Percentiles rank a stretch among this genome's conserved stretches.
Evolutionary conservation across 169 alveolate species (phyloP).

Genomic region (Eimeria necatrix): DNA sequence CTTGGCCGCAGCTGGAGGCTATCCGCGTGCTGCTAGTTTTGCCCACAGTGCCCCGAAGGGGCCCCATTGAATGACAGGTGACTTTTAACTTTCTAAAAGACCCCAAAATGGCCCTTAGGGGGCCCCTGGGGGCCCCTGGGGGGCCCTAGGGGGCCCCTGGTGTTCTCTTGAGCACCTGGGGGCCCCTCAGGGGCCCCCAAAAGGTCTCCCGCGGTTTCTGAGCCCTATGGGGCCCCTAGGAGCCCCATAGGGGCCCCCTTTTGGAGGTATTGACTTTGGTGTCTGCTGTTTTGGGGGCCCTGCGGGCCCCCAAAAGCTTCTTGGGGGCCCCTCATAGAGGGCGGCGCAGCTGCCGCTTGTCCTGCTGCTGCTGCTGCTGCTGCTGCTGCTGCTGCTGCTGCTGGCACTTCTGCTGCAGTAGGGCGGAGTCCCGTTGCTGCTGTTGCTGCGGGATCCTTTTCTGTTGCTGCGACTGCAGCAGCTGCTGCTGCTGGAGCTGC

Average conservation of each 20-base stretch:
- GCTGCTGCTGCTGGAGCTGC: neutral
- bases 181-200: slow-evolving; percentile 21
- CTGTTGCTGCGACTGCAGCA: neutral
- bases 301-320: neutral
- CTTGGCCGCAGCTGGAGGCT: slow-evolving; percentile 12
- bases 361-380: neutral
- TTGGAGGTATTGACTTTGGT: too few species aligned
- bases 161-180: too few species aligned
- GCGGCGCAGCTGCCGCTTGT: too few species aligned
- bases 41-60: slow-evolving; percentile 28
- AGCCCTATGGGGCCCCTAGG: neutral
- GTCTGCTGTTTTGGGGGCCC: neutral
- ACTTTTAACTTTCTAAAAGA: too few species aligned
- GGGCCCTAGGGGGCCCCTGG: neutral
- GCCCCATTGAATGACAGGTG: neutral
- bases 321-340: neutral
- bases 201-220: neutral
- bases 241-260: neutral
- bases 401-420: too few species aligned
- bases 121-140: slow-evolving; percentile 35
- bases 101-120: slow-evolving; percentile 29
- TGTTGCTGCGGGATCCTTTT: too few species aligned
- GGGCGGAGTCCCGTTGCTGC: too few species aligned
- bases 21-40: slow-evolving; percentile 16
- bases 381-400: slow-evolving; percentile 7